These are phyloP conservation scores for Tetrahymena elliotti DNA, from an alignment of 73 alveolate genomes.

Conservation along the genomic window DNA sequence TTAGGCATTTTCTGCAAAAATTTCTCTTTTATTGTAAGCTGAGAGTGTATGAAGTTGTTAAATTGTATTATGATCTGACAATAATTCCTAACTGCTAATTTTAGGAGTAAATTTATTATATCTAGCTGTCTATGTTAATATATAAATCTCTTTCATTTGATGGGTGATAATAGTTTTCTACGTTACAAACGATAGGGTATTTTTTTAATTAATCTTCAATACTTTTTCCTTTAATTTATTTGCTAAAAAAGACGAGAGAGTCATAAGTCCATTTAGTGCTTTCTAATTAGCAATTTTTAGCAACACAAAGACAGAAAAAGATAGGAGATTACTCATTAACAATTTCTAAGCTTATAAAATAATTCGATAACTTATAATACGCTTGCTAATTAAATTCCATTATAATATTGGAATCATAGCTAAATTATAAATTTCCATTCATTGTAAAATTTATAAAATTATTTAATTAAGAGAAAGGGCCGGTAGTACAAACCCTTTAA, in stretches of 20 bases:
- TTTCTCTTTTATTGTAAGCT: not conserved
- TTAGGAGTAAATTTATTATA: not conserved
- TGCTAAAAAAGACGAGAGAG: not conserved
- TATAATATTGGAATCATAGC: not conserved
- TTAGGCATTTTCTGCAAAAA: not conserved
- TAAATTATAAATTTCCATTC: not conserved
- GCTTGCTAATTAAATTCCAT: not conserved
- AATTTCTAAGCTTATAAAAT: not conserved
- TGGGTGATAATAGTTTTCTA: not conserved
- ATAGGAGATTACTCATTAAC: not conserved
- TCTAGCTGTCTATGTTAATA: not conserved
- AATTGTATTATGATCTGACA: not conserved
- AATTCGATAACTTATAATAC: not conserved
- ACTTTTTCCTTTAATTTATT: not conserved
- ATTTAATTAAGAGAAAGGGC: not conserved
- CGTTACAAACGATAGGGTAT: not conserved
- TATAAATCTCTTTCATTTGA: not conserved
- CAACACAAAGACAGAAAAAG: not conserved
- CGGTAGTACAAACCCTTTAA: not conserved
- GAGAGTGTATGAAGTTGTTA: not conserved
- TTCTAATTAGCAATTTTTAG: not conserved
- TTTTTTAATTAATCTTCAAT: not conserved
- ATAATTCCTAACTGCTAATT: not conserved
- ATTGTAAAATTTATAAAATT: not conserved
- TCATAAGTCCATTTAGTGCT: not conserved